These are phyloP conservation scores for Trichoderma asperellum DNA, from an alignment of 2,329 filamentous ascomycete species.

Conservation along the genomic window DNA sequence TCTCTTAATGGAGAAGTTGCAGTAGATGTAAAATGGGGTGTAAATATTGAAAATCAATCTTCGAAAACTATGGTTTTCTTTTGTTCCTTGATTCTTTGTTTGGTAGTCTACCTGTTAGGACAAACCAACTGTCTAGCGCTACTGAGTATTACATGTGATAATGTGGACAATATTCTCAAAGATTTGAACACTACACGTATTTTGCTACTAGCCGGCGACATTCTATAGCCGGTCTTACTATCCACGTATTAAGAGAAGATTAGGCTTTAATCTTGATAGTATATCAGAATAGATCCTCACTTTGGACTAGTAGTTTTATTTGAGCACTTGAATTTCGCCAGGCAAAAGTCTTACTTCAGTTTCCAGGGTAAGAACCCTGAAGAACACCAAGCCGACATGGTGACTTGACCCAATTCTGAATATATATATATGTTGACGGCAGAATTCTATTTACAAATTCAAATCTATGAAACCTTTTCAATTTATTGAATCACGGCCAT, in stretches of 20 bases:
- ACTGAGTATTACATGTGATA: background rate
- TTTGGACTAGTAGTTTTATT: background rate
- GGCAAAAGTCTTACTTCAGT: background rate
- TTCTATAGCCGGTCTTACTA: background rate
- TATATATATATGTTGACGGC: background rate
- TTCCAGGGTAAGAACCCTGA: background rate
- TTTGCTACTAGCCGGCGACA: background rate
- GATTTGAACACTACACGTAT: background rate
- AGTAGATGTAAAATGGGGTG: background rate
- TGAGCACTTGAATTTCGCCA: background rate
- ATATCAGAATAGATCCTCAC: background rate
- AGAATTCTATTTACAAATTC: background rate
- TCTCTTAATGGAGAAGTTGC: background rate
- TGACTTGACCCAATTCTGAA: background rate
- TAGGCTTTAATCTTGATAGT: background rate
- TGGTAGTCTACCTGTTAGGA: background rate
- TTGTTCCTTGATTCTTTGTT: too few relatives aligned
- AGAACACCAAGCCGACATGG: background rate
- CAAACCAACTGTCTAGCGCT: accelerated
- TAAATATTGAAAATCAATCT: background rate
- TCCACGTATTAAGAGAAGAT: background rate
- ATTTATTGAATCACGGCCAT: background rate
- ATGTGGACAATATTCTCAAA: too few relatives aligned
- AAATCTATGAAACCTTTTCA: background rate
- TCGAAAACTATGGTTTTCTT: background rate